Evolutionary conservation across 2,329 filamentous ascomycete genomes (phyloP).

Genomic region (Verruconis gallopava): DNA sequence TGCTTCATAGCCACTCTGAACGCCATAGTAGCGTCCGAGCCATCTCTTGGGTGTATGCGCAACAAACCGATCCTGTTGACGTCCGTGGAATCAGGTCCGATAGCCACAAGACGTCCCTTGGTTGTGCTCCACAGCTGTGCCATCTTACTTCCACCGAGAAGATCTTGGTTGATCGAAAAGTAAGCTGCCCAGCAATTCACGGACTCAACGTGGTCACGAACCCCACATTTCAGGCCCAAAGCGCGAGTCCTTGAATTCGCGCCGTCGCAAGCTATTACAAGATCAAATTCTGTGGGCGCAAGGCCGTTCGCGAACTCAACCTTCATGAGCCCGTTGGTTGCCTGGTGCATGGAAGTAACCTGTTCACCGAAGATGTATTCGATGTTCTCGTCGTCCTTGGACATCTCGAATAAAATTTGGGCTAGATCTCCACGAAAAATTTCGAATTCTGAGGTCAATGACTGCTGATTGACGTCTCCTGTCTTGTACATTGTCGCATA

Average conservation of each 20-base stretch:
- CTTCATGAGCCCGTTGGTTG: slow-evolving; percentile 11
- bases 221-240: neutral
- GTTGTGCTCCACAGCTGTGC: no score
- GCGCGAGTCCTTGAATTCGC: no score
- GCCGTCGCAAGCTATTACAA: slow-evolving; percentile 22
- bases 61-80: no score
- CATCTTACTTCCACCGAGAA: neutral
- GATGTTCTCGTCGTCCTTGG: slow-evolving; percentile 12
- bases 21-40: no score
- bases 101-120: no score
- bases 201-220: neutral
- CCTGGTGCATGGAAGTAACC: slow-evolving; percentile 15
- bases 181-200: neutral
- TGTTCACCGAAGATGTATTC: slow-evolving; percentile 16
- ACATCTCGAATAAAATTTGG: slow-evolving; percentile 19
- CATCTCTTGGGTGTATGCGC: no score
- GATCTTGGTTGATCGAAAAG: neutral
- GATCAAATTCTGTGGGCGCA: slow-evolving; percentile 15
- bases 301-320: slow-evolving; percentile 18
- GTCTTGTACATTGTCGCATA: slow-evolving; percentile 13
- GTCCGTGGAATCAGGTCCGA: no score
- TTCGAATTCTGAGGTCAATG: slow-evolving; percentile 20
- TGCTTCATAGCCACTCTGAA: no score
- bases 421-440: slow-evolving; percentile 23
- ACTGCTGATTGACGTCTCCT: slow-evolving; percentile 9